Conservation (phyloP, 805 yeast species). For the Ogataea methylovora region DNA sequence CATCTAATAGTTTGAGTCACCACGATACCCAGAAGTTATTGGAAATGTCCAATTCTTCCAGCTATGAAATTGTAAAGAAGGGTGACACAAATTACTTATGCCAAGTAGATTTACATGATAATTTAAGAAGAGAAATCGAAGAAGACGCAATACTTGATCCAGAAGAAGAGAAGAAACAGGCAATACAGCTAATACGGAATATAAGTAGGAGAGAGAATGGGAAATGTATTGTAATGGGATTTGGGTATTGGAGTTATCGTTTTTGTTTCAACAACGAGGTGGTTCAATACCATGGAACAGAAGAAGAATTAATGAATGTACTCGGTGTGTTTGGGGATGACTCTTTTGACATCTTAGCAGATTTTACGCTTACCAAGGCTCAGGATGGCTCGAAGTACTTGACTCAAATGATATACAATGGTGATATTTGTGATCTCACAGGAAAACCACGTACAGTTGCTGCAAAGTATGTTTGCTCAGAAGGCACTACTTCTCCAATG, state of each 20-base stretch:
- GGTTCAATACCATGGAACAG: conserved; percentile 4
- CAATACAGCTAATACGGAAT: conserved; percentile 1
- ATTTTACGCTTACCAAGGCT: conserved; percentile 16
- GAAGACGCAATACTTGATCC: background rate
- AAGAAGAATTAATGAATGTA: conserved; percentile 6
- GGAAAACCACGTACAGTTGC: conserved; percentile 18
- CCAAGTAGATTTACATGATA: background rate
- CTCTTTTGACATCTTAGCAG: conserved; percentile 10
- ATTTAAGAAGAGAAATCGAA: background rate
- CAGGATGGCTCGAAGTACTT: conserved; percentile 20
- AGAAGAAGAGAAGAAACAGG: conserved; percentile 1
- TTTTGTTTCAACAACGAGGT: conserved; percentile 4
- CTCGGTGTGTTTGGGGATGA: conserved; percentile 10
- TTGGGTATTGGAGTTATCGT: conserved; percentile 8
- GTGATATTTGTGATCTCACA: conserved; percentile 27
- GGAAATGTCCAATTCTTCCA: background rate
- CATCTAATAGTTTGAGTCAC: too few species aligned
- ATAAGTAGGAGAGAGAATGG: background rate
- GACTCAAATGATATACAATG: conserved; percentile 20
- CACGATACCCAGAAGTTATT: too few species aligned
- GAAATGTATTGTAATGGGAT: conserved; percentile 1
- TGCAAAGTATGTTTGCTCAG: conserved; percentile 21
- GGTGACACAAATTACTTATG: background rate
- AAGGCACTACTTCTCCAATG: conserved; percentile 7
- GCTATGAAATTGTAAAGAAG: background rate